Evolutionary conservation across 2,329 filamentous ascomycete species (phyloP).

Genomic region (Microdochium paspali): DNA sequence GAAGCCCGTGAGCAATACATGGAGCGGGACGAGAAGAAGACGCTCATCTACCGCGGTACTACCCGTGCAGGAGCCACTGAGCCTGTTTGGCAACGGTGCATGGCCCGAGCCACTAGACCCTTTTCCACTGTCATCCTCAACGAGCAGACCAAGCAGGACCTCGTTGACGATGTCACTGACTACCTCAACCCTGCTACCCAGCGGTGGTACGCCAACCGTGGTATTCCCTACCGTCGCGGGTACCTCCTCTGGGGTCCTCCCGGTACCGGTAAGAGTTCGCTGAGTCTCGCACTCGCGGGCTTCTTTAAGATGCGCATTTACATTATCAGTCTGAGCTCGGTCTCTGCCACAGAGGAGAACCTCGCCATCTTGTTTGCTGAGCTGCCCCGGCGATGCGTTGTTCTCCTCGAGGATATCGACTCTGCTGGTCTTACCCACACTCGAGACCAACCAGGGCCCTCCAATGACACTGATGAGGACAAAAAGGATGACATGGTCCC

Average conservation of each 20-base stretch:
- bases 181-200: constrained; percentile 54
- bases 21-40: constrained; percentile 51
- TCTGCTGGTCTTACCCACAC: constrained; percentile 40
- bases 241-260: constrained; percentile 77
- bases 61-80: constrained; percentile 29
- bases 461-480: constrained; percentile 4
- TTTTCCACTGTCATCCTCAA: constrained; percentile 58
- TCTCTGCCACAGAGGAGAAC: constrained; percentile 53
- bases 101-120: constrained; percentile 49
- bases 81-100: constrained; percentile 50
- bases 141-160: constrained; percentile 46
- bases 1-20: constrained; percentile 47
- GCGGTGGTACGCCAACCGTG: constrained; percentile 75
- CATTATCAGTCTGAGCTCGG: constrained; percentile 59
- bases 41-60: constrained; percentile 54
- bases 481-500: constrained; percentile 18
- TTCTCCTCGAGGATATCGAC: constrained; percentile 70
- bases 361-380: constrained; percentile 54
- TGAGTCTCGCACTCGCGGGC: constrained; percentile 62
- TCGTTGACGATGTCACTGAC: constrained; percentile 52
- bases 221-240: constrained; percentile 77
- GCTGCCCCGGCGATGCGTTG: constrained; percentile 60
- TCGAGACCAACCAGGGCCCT: background rate
- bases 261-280: constrained; percentile 69
- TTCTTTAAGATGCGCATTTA: constrained; percentile 64